Base-by-base conservation (phyloP, 2,329 filamentous ascomycete genomes). In the Trichoderma koningii region DNA sequence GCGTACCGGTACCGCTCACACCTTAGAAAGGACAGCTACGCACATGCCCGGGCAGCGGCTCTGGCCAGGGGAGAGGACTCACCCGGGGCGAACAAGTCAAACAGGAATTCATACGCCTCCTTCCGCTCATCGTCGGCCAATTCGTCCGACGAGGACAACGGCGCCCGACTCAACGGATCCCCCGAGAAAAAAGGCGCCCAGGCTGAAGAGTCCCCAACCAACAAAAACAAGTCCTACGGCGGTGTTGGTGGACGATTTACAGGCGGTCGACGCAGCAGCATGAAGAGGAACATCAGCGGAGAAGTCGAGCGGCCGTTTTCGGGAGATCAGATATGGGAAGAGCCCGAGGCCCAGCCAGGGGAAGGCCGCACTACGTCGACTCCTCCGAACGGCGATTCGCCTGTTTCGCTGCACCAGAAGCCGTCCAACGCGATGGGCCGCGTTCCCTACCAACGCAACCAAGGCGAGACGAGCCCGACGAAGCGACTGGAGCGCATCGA, bases 251-350 rank as follows among this genome's bases (percentile, higher is more conserved):
- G 75, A 55, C 76, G 76, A 19, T 72, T 74, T 51, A 71, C 76
- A 1, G 76, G 80, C 26, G 81, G 85, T 47, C 85, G 84, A 41
- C 87, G 87, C 68, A 89, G 87, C 71, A 89, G 87, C 70, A 81
- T 86, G 71, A 88, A 85, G 76, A 84, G 90, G 67, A 90, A 90
- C 69, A 84, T 88, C 71, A 92, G 89, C 73, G 89, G 88, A 21
- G 87, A 90, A 72, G 78, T 88, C 66, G 80, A 84, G 69, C 85
- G 82, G 62, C 84, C 87, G 1, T 93, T 92, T 73, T 89, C 88
- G 1, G 86, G 88, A 41, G 89, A 93, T 73, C 88, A 91, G 72
- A 93, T 97, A 67, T 97, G 92, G 82, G 93, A 97, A 75, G 94
- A 97, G 74, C 90, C 92, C 1, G 87, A 90, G 71, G 81, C 74